Base-by-base conservation (phyloP, 2,329 filamentous ascomycete species). In the Cladosporium sp. region DNA sequence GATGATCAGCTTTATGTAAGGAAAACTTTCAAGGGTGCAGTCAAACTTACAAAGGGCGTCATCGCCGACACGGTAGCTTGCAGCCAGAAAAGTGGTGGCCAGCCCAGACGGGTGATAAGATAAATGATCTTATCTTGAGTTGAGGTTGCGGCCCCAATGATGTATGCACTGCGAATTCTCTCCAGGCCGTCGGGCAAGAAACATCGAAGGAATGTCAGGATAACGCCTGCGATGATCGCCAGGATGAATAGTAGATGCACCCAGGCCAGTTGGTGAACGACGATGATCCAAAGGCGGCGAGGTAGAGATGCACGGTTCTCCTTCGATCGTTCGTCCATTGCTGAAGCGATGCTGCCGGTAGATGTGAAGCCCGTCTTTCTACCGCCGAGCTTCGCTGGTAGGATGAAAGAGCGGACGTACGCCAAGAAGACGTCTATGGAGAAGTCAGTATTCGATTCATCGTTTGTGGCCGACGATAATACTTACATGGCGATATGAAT, bases 61-160 rank as follows among this genome's bases (percentile, higher is more conserved):
- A 55, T 38, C 6, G 45, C 47, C 2, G 53, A 55, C 13, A 36
- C 49, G 5, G 52, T 22, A 43, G 52, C 39, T 33, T 55, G 50
- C 9, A 81, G 58, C 66, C 79, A 82, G 0, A 78, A 76, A 38
- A 82, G 58, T 0, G 80, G 80, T 5, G 79, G 79, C 80, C 80
- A 84, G 66, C 78, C 78, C 11, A 78, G 78, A 60, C 83, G 79
- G 0, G 79, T 82, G 35, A 84, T 61, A 3, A 84, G 67, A 56
- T 73, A 74, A 41, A 77, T 59, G 13, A 81, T 67, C 15, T 36
- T 48, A 19, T 48, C 45, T 13, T 40, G 36, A 8, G 36, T 39
- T 13, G 45, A 39, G 2, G 36, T 48, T 1, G 45, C 45, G 25
- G 29, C 30, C 13, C 45, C 45, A 36, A 48, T 48, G 36, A 40